phyloP scores from a whole-genome alignment of 768 basidiomycete genomes.

The Amanita jacksonii region DNA sequence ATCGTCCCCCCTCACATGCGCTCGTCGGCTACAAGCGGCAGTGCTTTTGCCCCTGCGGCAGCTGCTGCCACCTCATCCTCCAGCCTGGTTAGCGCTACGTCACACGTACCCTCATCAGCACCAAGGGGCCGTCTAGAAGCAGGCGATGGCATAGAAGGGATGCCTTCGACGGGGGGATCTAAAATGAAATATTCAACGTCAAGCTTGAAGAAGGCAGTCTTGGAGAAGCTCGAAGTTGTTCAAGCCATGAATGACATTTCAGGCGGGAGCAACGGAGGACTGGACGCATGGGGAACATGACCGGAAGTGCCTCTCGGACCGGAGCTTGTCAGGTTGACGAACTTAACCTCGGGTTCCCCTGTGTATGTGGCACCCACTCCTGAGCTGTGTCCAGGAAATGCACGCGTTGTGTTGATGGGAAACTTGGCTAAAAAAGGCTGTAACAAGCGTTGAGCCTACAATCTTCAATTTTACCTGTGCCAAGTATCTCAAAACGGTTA shows the following conservation, averaged over 20 bases:
- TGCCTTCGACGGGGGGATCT: background rate
- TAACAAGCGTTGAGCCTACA: too few relatives aligned
- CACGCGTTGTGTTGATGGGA: too few relatives aligned
- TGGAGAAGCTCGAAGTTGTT: slow-evolving; percentile 69
- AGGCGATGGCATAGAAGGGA: slow-evolving; percentile 1
- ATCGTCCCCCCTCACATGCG: slow-evolving; percentile 64
- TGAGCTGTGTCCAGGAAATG: too few relatives aligned
- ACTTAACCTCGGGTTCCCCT: too few relatives aligned
- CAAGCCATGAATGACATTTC: slow-evolving; percentile 50
- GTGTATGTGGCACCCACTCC: too few relatives aligned
- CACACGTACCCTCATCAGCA: background rate
- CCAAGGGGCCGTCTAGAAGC: background rate
- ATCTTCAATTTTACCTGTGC: too few relatives aligned
- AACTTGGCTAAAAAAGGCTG: too few relatives aligned
- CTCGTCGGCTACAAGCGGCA: slow-evolving; percentile 11
- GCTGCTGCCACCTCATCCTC: background rate
- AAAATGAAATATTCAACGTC: slow-evolving; percentile 39
- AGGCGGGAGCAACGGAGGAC: background rate
- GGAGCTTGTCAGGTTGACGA: too few relatives aligned
- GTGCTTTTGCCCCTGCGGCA: slow-evolving; percentile 10
- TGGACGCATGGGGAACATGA: background rate
- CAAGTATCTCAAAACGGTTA: too few relatives aligned
- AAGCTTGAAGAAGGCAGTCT: slow-evolving; percentile 63
- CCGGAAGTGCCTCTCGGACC: too few relatives aligned
- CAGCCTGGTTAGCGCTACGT: too few relatives aligned